These are phyloP conservation scores for Fomitopsis palustris DNA, from an alignment of 1,284 basidiomycete species.

Conservation along the genomic window DNA sequence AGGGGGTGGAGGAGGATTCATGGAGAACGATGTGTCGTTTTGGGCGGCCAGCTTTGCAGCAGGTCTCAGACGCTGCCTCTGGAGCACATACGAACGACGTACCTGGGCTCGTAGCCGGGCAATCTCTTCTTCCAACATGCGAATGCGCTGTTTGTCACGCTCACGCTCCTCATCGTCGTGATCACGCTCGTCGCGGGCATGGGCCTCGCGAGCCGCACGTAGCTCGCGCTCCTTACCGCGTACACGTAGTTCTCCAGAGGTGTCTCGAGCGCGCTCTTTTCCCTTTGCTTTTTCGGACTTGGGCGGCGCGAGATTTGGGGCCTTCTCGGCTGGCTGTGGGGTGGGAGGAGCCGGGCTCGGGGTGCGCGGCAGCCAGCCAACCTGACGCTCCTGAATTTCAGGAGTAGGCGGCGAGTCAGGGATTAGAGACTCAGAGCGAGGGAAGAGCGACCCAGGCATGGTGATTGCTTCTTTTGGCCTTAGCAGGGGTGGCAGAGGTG, in stretches of 20 bases:
- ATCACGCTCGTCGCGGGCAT: constrained; percentile 39
- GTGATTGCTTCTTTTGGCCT: constrained; percentile 39
- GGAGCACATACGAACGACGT: constrained; percentile 7
- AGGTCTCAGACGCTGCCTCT: neutral
- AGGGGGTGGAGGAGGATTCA: constrained; percentile 19
- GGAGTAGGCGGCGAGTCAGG: constrained; percentile 43
- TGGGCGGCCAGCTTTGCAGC: neutral
- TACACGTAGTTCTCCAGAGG: constrained; percentile 44
- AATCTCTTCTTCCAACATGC: constrained; percentile 65
- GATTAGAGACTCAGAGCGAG: constrained; percentile 62
- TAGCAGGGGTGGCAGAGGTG: constrained; percentile 22
- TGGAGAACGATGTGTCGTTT: constrained; percentile 8
- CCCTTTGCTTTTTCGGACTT: constrained; percentile 36
- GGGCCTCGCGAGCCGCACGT: constrained; percentile 46
- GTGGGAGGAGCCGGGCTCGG: constrained; percentile 10
- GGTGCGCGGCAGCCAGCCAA: constrained; percentile 9
- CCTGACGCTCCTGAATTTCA: constrained; percentile 2
- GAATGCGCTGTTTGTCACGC: constrained; percentile 61
- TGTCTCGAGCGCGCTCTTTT: constrained; percentile 46
- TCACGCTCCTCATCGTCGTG: constrained; percentile 40
- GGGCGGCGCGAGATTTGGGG: neutral
- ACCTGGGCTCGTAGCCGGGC: constrained; percentile 61
- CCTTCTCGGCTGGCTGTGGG: neutral
- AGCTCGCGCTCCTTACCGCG: constrained; percentile 60
- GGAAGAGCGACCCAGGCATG: constrained; percentile 78